Percentiles rank a stretch among this genome's conserved stretches.
Evolutionary conservation across 768 basidiomycete genomes (phyloP).

Genomic region (Xerocomus brunneocitrinus): DNA sequence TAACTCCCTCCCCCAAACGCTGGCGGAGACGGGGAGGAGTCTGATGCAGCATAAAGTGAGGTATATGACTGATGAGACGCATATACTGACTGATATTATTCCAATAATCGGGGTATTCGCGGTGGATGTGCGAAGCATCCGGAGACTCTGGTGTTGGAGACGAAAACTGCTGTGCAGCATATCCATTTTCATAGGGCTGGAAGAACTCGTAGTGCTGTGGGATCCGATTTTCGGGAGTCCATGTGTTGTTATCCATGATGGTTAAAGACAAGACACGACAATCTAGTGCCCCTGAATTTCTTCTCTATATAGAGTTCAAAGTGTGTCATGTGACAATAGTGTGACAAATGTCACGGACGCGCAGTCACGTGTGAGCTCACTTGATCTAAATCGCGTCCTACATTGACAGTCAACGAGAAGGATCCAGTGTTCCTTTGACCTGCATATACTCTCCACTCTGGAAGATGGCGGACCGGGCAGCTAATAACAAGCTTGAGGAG

Average conservation of each 20-base stretch:
- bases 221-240: not conserved
- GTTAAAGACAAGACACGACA: slow-evolving; percentile 6
- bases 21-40: slow-evolving; percentile 34
- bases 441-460: slow-evolving; percentile 9
- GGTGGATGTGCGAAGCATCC: slow-evolving; percentile 3
- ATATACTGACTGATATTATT: slow-evolving; percentile 26
- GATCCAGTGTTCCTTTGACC: slow-evolving; percentile 1
- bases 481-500: slow-evolving; percentile 57
- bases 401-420: not conserved
- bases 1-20: slow-evolving; percentile 17
- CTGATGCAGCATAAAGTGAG: slow-evolving; percentile 26
- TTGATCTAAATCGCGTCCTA: slow-evolving; percentile 7
- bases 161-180: not conserved
- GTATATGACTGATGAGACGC: slow-evolving; percentile 2
- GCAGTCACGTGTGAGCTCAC: slow-evolving; percentile 22
- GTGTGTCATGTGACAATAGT: slow-evolving; percentile 10
- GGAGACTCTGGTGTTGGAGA: slow-evolving; percentile 9
- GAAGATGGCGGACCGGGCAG: slow-evolving; percentile 34
- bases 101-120: slow-evolving; percentile 5
- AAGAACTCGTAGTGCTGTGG: not conserved
- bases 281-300: not conserved
- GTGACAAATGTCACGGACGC: slow-evolving; percentile 17
- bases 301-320: too few relatives aligned
- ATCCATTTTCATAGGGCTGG: not conserved
- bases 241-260: slow-evolving; percentile 14